Base-by-base conservation (phyloP, 306 rosid genomes). In the Carpinus viminea region DNA sequence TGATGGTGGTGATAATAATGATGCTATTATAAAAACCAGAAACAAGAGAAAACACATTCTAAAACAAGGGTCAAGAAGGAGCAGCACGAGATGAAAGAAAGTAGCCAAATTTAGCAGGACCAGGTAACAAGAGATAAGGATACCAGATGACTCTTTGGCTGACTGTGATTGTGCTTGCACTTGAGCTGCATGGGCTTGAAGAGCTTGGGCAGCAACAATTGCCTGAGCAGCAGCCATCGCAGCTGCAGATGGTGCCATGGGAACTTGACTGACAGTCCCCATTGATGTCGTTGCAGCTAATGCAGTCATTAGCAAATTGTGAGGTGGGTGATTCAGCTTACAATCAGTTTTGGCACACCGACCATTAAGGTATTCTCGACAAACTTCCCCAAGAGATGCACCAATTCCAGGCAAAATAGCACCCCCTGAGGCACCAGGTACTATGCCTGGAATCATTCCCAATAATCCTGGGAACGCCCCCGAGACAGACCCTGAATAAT, bases 141-240 rank as follows among this genome's bases (percentile, higher is more conserved):
- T 91, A 96, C 99, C 99, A 60, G 91, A 70, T 21, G 90, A 96
- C 83, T 85, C 94, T 86, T 96, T 96, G 4, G 86, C 89, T 4
- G 93, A 93, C 87, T 93, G 91, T 48, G 91, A 87, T 76, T 94
- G 86, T 20, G 92, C 90, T 77, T 89, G 97, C 89, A 92, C 88
- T 85, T 92, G 98, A 68, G 96, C 97, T 71, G 99, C 99, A 86
- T 95, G 99, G 54, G 99, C 99, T 82, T 96, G 98, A 82, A 93
- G 97, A 47, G 99, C 98, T 85, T 96, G 98, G 28, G 98, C 98
- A 78, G 99, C 99, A 80, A 96, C 99, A 86, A 96, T 96, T 68
- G 98, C 99, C 89, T 96, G 98, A 77, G 99, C 99, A 80, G 98
- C 98, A 46, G 99, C 99, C 99, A 96, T 96, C 80, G 97, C 99